Evolutionary conservation across 345 rosid genomes (phyloP).

Genomic region (Diplotaxis tenuifolia): DNA sequence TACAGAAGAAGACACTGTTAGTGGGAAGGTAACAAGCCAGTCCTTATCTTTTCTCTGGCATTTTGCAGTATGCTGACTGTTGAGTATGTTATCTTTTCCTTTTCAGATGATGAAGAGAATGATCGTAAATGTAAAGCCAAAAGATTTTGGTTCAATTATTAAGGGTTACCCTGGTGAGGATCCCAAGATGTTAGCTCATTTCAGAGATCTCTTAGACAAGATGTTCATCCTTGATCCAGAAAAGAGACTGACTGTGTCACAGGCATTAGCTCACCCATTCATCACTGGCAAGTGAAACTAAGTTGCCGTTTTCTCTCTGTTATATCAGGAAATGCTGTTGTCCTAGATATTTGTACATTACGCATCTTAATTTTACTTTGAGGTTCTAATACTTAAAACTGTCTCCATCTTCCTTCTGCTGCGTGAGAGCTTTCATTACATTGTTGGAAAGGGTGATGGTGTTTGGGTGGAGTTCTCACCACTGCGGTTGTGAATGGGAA

Average conservation of each 20-base stretch:
- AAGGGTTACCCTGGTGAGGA: slow-evolving; percentile 83
- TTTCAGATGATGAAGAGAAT: slow-evolving; percentile 80
- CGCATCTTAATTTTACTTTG: slow-evolving; percentile 50
- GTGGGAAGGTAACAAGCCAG: slow-evolving; percentile 62
- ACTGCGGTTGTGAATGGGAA: slow-evolving; percentile 70
- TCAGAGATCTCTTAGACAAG: slow-evolving; percentile 91
- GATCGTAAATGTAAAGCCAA: slow-evolving; percentile 75
- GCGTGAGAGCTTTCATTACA: slow-evolving; percentile 59
- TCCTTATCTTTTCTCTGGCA: not conserved
- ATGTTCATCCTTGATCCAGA: slow-evolving; percentile 96
- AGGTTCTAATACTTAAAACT: slow-evolving; percentile 80
- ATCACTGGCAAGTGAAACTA: slow-evolving; percentile 99
- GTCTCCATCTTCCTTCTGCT: slow-evolving; percentile 61
- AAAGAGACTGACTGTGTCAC: slow-evolving; percentile 86
- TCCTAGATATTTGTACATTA: slow-evolving; percentile 59
- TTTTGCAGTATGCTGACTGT: not conserved
- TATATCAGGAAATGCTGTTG: slow-evolving; percentile 80
- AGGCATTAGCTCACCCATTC: slow-evolving; percentile 93
- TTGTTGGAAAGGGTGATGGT: slow-evolving; percentile 53
- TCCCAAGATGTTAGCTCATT: slow-evolving; percentile 85
- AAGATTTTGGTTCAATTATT: slow-evolving; percentile 84
- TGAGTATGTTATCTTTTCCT: slow-evolving; percentile 21
- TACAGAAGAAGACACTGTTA: slow-evolving; percentile 86
- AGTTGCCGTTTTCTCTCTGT: slow-evolving; percentile 56
- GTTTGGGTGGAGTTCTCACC: slow-evolving; percentile 59